phyloP scores from a whole-genome alignment of 2,329 filamentous ascomycete species.

The Ascochyta clinopodiicola region DNA sequence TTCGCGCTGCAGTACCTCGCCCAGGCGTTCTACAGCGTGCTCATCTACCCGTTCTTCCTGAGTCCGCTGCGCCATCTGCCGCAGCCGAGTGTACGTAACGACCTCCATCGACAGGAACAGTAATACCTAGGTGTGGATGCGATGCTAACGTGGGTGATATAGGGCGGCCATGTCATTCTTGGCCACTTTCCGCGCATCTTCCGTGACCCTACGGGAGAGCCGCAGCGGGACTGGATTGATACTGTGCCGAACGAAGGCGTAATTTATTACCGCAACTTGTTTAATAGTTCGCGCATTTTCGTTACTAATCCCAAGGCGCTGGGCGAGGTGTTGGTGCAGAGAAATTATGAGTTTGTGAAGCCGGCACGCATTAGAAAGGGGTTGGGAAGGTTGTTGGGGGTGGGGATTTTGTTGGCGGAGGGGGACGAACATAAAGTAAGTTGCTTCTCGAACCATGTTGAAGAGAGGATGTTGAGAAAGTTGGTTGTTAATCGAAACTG shows the following conservation, averaged over 20 bases:
- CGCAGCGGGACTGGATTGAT: conserved; percentile 59
- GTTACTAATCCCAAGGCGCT: conserved; percentile 56
- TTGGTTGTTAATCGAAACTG: conserved; percentile 4
- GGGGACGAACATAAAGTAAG: conserved; percentile 83
- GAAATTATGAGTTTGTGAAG: conserved; percentile 60
- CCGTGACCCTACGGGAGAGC: conserved; percentile 52
- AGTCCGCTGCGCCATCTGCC: conserved; percentile 66
- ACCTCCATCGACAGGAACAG: too few relatives aligned
- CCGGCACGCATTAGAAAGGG: conserved; percentile 55
- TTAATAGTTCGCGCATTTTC: conserved; percentile 55
- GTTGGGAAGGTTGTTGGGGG: conserved; percentile 70
- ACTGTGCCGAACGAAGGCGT: conserved; percentile 62
- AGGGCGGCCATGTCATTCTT: conserved; percentile 40
- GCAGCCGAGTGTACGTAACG: conserved; percentile 42
- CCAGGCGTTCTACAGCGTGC: conserved; percentile 50
- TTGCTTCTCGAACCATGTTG: background rate
- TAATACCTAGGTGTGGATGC: too few relatives aligned
- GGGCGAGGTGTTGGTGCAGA: conserved; percentile 57
- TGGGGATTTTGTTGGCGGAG: conserved; percentile 79
- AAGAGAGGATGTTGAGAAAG: too few relatives aligned
- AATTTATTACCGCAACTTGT: conserved; percentile 58
- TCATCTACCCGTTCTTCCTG: conserved; percentile 65
- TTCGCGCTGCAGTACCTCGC: conserved; percentile 48
- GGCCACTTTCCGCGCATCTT: conserved; percentile 54
- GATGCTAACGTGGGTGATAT: background rate